A percentile compares a stretch with the other conserved stretches of the same genome.
Conservation (phyloP, 805 yeast genomes). For the Metschnikowia orientalis region DNA sequence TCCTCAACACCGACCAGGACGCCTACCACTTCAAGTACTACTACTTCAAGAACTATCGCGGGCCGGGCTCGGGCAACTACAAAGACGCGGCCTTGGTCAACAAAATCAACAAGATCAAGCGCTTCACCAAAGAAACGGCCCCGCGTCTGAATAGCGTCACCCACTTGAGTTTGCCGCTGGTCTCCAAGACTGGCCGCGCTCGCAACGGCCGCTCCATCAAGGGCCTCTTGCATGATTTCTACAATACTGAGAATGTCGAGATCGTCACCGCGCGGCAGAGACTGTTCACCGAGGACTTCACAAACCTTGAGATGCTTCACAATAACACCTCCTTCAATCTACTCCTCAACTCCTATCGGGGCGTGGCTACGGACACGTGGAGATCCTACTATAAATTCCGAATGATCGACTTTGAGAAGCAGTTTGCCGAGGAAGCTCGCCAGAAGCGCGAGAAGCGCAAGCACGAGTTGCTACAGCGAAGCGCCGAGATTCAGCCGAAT, state of each 20-base stretch:
- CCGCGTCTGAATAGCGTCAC: constrained; percentile 20
- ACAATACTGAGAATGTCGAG: constrained; percentile 29
- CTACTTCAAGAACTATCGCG: constrained; percentile 38
- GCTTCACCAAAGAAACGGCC: constrained; percentile 11
- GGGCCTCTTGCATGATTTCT: constrained; percentile 36
- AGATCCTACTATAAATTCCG: constrained; percentile 36
- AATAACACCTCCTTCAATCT: constrained; percentile 39
- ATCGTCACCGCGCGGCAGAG: constrained; percentile 27
- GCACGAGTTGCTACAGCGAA: constrained; percentile 12
- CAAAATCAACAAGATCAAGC: constrained; percentile 32
- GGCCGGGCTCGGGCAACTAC: constrained; percentile 44
- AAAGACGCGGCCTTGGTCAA: constrained; percentile 41
- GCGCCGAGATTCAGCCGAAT: constrained; percentile 6
- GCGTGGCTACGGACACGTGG: constrained; percentile 39
- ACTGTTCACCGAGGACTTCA: constrained; percentile 30
- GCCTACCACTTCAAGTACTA: constrained; percentile 34
- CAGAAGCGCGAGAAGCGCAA: constrained; percentile 12
- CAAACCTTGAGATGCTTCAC: constrained; percentile 42
- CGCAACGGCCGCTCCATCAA: constrained; percentile 27
- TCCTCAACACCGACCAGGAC: constrained; percentile 34
- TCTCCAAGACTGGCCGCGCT: constrained; percentile 15
- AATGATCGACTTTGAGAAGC: constrained; percentile 36
- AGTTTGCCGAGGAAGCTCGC: constrained; percentile 15
- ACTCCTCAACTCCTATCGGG: constrained; percentile 36
- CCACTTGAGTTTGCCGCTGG: constrained; percentile 20